Conservation (phyloP, 495 filamentous ascomycete species). For the Apiosordaria backusii region DNA sequence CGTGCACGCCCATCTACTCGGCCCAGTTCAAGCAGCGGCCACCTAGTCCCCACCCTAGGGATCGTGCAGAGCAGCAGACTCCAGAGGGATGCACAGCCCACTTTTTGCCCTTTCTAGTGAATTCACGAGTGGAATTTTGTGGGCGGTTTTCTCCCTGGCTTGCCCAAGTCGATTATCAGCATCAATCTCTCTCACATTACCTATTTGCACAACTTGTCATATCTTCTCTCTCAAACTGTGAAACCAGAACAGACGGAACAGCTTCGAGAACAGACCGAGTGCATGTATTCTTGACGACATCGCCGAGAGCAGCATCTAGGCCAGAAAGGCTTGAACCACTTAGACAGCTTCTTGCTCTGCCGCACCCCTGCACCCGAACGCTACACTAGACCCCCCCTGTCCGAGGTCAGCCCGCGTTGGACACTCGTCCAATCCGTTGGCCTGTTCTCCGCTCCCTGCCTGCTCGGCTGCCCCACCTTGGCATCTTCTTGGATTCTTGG, state of each 20-base stretch:
- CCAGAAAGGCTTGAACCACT: constrained; percentile 14
- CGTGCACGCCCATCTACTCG: not conserved
- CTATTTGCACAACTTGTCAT: too few species aligned
- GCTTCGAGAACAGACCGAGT: too few species aligned
- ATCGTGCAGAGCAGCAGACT: not conserved
- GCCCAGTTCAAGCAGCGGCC: not conserved
- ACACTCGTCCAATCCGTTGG: constrained; percentile 28
- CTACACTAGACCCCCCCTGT: constrained; percentile 28
- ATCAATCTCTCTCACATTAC: too few species aligned
- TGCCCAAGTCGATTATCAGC: not conserved
- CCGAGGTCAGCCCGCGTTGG: constrained; percentile 24
- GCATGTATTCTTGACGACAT: constrained; percentile 32
- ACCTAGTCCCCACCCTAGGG: not conserved
- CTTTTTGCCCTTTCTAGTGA: not conserved
- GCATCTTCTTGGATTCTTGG: constrained; percentile 32
- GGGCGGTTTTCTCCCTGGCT: not conserved
- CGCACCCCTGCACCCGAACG: constrained; percentile 22
- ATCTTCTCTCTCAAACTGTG: not conserved
- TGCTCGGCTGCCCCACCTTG: constrained; percentile 23
- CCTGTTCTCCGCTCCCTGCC: constrained; percentile 22
- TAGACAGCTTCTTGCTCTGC: constrained; percentile 20
- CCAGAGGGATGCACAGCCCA: constrained; percentile 1
- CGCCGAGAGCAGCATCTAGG: constrained; percentile 18
- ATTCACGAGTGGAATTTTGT: not conserved
- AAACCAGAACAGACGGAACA: too few species aligned